Evolutionary conservation across 2,329 filamentous ascomycete genomes (phyloP).

Genomic region (Magnaporthiopsis rhizophila): DNA sequence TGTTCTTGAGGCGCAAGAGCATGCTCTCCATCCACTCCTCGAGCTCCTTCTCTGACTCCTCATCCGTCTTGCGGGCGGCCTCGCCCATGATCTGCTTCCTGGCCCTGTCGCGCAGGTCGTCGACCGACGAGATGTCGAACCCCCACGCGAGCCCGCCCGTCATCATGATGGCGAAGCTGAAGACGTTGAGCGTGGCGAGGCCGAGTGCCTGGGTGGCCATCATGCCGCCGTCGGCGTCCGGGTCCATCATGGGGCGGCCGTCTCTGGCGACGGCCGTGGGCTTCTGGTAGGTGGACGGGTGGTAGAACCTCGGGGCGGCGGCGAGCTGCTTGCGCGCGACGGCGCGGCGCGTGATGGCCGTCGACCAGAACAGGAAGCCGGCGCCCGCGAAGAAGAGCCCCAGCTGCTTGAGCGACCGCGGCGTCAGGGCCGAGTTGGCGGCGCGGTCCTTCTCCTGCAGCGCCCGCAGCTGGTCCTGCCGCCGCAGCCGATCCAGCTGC

Average conservation of each 20-base stretch:
- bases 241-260: slow-evolving; percentile 28
- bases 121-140: slow-evolving; percentile 64
- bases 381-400: slow-evolving; percentile 68
- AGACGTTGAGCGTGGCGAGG: slow-evolving; percentile 79
- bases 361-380: slow-evolving; percentile 65
- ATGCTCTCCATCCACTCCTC: slow-evolving; percentile 54
- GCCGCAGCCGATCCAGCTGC: not conserved
- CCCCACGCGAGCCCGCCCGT: slow-evolving; percentile 68
- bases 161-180: slow-evolving; percentile 65
- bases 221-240: slow-evolving; percentile 45
- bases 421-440: slow-evolving; percentile 24
- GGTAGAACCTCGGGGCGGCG: slow-evolving; percentile 64
- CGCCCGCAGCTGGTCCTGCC: not conserved
- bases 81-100: slow-evolving; percentile 29
- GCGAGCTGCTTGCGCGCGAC: slow-evolving; percentile 54
- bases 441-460: slow-evolving; percentile 2
- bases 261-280: slow-evolving; percentile 23
- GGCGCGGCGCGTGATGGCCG: slow-evolving; percentile 63
- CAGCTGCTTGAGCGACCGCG: slow-evolving; percentile 52
- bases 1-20: slow-evolving; percentile 25
- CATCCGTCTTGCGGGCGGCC: slow-evolving; percentile 24
- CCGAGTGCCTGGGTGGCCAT: slow-evolving; percentile 79
- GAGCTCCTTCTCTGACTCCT: slow-evolving; percentile 51
- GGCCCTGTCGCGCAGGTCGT: slow-evolving; percentile 53
- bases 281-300: slow-evolving; percentile 41